phyloP scores from a whole-genome alignment of 129 eudicot species.

The Flaveria brownii region DNA sequence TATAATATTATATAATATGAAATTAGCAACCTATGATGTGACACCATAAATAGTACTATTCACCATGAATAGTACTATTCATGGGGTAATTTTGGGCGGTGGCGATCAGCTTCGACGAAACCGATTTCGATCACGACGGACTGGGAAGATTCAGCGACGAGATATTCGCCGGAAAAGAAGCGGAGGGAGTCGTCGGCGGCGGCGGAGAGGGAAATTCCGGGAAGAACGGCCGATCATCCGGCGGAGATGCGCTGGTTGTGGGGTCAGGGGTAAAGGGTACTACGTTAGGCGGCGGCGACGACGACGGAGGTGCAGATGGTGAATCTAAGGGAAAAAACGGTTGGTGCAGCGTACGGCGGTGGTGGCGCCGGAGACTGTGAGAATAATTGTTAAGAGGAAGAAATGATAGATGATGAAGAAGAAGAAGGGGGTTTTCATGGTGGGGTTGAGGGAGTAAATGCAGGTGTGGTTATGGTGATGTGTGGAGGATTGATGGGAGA shows the following conservation, averaged over 20 bases:
- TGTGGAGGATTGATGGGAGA: constrained; percentile 25
- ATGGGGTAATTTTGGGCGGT: too few relatives aligned
- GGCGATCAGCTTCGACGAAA: too few relatives aligned
- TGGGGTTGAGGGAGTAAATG: constrained; percentile 29
- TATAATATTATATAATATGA: too few relatives aligned
- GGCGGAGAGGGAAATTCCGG: too few relatives aligned
- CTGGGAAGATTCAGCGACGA: too few relatives aligned
- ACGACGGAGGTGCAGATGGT: constrained; percentile 22
- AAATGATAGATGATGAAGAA: constrained; percentile 14
- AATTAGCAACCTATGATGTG: too few relatives aligned
- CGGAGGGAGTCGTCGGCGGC: too few relatives aligned
- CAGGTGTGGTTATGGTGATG: constrained; percentile 10
- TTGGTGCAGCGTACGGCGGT: constrained; percentile 74
- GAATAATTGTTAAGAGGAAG: background rate
- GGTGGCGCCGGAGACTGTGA: constrained; percentile 24
- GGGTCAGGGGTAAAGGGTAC: constrained; percentile 45
- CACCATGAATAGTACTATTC: too few relatives aligned
- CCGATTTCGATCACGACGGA: too few relatives aligned
- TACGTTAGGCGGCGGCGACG: constrained; percentile 19
- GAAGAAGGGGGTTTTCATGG: constrained; percentile 36
- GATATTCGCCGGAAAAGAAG: too few relatives aligned
- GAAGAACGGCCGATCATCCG: constrained; percentile 43
- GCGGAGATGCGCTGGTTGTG: constrained; percentile 36
- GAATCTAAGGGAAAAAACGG: constrained; percentile 65
- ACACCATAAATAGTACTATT: too few relatives aligned